Base-by-base conservation (phyloP, 2,329 filamentous ascomycete species). In the Fusarium bactridioides region DNA sequence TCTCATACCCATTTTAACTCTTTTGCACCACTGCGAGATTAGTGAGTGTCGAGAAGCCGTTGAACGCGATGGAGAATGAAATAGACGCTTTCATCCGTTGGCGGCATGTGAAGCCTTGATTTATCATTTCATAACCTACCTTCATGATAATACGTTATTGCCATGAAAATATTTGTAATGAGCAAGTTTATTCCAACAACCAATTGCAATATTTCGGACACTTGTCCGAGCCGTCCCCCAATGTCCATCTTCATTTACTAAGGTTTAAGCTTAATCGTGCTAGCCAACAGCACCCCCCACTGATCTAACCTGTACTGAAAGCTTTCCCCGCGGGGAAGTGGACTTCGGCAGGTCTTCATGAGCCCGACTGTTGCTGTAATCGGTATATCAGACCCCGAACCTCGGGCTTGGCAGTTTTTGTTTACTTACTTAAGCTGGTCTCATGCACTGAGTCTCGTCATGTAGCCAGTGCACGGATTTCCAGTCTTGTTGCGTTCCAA, bases 361-460 rank as follows among this genome's bases (percentile, higher is more conserved):
- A 41, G 9, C 21, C 50, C 51, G 38, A 58, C 35, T 25, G 15
- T 10, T 45, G 33, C n/a, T 44, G n/a, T 31, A 16, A 25, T 67
- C 65, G 65, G 65, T 55, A 50, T 38, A 33, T 47, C 19, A 38
- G 47, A 10, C 27, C n/a, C 65, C 65, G 65, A 68, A 54, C 65
- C 65, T 38, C 53, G 63, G 65, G 41, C 65, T 68, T 68, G 64
- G 64, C 65, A 55, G 18, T 19, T 3, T 11, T 10, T 23, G n/a
- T 21, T 21, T 6, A 18, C 12, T 15, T 55, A 63, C 63, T 44
- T 68, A 68, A 68, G 40, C 25, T 29, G 5, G 15, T 2, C 9
- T 2, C 3, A 8, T 18, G 13, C 40, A 1, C n/a, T 7, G 7
- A n/a, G 4, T 47, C 10, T 35, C 8, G 11, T 15, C 40, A 33